Evolutionary conservation across 2,329 filamentous ascomycete species (phyloP).

Genomic region (Aspergillus latus): DNA sequence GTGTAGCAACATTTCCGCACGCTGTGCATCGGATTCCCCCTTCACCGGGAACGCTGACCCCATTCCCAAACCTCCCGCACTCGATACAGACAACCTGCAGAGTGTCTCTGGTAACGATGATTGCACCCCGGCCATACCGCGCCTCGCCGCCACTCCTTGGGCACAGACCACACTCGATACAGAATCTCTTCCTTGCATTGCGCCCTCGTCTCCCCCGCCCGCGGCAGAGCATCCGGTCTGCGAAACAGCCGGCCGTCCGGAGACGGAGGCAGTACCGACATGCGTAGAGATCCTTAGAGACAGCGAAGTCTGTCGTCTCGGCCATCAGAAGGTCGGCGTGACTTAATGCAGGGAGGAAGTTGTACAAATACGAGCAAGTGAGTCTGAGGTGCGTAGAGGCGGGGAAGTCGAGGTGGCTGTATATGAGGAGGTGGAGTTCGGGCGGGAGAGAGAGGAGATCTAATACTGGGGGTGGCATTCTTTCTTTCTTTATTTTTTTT

Average conservation of each 20-base stretch:
- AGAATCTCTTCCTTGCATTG: conserved; percentile 28
- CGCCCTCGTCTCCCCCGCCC: conserved; percentile 21
- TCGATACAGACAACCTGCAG: conserved; percentile 26
- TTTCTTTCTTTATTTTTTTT: too few relatives aligned
- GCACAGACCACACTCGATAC: conserved; percentile 29
- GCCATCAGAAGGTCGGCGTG: conserved; percentile 27
- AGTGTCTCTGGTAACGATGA: conserved; percentile 20
- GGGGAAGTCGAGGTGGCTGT: conserved; percentile 26
- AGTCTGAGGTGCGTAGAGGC: conserved; percentile 27
- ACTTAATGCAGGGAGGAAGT: conserved; percentile 21
- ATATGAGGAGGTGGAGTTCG: conserved; percentile 33
- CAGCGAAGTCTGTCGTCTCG: conserved; percentile 25
- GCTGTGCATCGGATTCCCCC: not conserved
- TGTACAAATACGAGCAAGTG: conserved; percentile 29
- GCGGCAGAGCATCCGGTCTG: conserved; percentile 28
- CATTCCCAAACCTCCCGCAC: conserved; percentile 22
- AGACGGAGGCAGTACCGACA: conserved; percentile 33
- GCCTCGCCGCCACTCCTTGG: conserved; percentile 23
- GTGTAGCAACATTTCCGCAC: too few relatives aligned
- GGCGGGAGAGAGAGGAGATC: conserved; percentile 25
- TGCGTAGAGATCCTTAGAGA: conserved; percentile 22
- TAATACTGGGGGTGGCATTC: too few relatives aligned
- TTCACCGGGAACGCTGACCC: conserved; percentile 16
- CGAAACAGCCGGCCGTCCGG: conserved; percentile 23
- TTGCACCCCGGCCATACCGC: conserved; percentile 28